Evolutionary conservation across 345 rosid genomes (phyloP).

Genomic region (Populus simonii): DNA sequence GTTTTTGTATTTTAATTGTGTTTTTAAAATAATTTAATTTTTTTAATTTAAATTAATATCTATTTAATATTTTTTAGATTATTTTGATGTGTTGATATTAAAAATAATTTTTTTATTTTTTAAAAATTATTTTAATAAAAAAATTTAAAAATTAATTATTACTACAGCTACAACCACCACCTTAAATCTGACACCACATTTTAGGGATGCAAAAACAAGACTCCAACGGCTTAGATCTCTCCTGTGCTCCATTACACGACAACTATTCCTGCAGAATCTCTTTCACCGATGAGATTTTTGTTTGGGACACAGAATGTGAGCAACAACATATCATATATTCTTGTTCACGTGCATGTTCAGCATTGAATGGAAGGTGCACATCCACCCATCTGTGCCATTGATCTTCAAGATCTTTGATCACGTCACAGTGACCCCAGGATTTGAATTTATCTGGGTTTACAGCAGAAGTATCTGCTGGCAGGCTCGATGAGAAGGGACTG

Average conservation of each 20-base stretch:
- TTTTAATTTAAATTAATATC: too few species aligned
- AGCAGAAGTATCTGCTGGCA: neutral
- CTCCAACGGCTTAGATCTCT: neutral
- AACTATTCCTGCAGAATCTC: constrained; percentile 15
- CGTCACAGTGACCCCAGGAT: neutral
- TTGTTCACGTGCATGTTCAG: neutral
- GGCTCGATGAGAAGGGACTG: neutral
- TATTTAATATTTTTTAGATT: too few species aligned
- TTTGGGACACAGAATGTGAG: neutral
- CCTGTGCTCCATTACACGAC: constrained; percentile 3
- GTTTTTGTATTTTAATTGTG: too few species aligned
- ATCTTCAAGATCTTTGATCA: neutral
- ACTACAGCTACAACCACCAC: rapidly evolving
- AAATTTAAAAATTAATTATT: too few species aligned
- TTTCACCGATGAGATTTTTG: neutral
- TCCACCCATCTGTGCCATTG: neutral
- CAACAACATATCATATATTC: neutral
- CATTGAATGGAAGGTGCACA: neutral
- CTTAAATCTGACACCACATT: too few species aligned
- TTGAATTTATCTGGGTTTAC: too few species aligned
- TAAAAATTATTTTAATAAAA: too few species aligned
- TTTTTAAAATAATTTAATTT: too few species aligned
- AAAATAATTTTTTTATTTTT: too few species aligned
- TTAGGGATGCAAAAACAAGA: neutral
- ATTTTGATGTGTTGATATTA: too few species aligned